These are phyloP conservation scores for Petrea volubilis DNA, from an alignment of 257 asterid species.

Conservation along the genomic window DNA sequence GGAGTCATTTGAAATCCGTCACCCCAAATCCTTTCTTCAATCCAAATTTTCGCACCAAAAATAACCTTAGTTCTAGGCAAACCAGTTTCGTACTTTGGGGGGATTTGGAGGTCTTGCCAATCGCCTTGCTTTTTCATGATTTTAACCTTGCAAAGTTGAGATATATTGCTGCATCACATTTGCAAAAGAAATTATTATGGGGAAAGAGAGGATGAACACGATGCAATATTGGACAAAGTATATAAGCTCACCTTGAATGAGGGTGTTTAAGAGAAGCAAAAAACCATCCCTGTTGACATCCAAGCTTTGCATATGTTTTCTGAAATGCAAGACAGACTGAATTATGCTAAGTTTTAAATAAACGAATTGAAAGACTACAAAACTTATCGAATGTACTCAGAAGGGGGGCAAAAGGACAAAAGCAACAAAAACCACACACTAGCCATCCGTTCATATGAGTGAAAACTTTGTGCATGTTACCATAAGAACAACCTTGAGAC, in stretches of 20 bases:
- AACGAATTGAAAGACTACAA: background rate
- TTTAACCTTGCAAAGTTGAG: slow-evolving; percentile 82
- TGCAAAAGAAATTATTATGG: background rate
- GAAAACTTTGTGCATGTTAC: too few relatives aligned
- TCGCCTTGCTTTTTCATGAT: slow-evolving; percentile 65
- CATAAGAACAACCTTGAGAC: too few relatives aligned
- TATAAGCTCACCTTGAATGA: slow-evolving; percentile 55
- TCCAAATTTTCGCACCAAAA: too few relatives aligned
- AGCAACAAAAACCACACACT: too few relatives aligned
- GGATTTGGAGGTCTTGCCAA: slow-evolving; percentile 64
- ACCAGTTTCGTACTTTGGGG: too few relatives aligned
- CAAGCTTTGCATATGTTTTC: slow-evolving; percentile 87
- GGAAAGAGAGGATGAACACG: background rate
- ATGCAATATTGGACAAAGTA: background rate
- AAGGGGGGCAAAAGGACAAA: too few relatives aligned
- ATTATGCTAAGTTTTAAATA: background rate
- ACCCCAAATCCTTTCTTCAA: too few relatives aligned
- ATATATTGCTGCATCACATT: slow-evolving; percentile 53
- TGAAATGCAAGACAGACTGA: slow-evolving; percentile 28
- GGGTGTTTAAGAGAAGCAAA: slow-evolving; percentile 69
- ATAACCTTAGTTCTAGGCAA: too few relatives aligned
- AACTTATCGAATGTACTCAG: too few relatives aligned
- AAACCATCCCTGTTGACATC: slow-evolving; percentile 95
- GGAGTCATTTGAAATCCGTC: too few relatives aligned
- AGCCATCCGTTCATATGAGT: too few relatives aligned